phyloP scores from a whole-genome alignment of 1,139 yeast species.

The Pichia sp. region DNA sequence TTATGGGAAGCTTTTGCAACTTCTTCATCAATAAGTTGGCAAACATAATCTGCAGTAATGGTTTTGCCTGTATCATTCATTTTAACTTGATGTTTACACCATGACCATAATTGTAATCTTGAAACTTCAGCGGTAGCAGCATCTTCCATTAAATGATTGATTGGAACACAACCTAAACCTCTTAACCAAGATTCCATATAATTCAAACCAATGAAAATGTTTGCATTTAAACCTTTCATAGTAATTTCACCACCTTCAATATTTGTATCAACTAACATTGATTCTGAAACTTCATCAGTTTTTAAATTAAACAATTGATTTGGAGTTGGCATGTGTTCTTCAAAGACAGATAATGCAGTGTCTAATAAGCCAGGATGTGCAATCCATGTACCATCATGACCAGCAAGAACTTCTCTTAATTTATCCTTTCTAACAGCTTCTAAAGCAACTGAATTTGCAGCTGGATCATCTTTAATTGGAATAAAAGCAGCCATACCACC shows the following conservation, averaged over 20 bases:
- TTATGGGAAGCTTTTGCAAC: slow-evolving; percentile 44
- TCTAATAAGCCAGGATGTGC: slow-evolving; percentile 80
- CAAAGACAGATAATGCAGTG: slow-evolving; percentile 67
- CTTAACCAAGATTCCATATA: slow-evolving; percentile 84
- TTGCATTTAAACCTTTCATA: slow-evolving; percentile 61
- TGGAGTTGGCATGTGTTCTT: slow-evolving; percentile 74
- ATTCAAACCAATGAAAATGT: slow-evolving; percentile 66
- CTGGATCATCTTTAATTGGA: slow-evolving; percentile 62
- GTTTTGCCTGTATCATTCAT: slow-evolving; percentile 52
- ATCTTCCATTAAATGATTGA: slow-evolving; percentile 80
- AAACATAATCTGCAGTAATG: slow-evolving; percentile 54
- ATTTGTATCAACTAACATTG: slow-evolving; percentile 59
- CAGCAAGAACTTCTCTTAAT: slow-evolving; percentile 65
- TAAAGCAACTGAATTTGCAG: slow-evolving; percentile 55
- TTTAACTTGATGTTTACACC: slow-evolving; percentile 67
- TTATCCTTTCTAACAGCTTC: slow-evolving; percentile 63
- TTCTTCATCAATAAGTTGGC: slow-evolving; percentile 54
- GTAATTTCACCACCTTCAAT: slow-evolving; percentile 58
- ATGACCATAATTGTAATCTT: slow-evolving; percentile 73
- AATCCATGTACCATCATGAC: slow-evolving; percentile 86
- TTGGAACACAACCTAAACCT: slow-evolving; percentile 79
- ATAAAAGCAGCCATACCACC: slow-evolving; percentile 88
- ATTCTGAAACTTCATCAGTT: slow-evolving; percentile 38
- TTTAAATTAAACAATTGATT: slow-evolving; percentile 59
- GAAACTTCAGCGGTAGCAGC: slow-evolving; percentile 87